Evolutionary conservation across 2,329 filamentous ascomycete species (phyloP).

Genomic region (Colletotrichum chrysophilum): DNA sequence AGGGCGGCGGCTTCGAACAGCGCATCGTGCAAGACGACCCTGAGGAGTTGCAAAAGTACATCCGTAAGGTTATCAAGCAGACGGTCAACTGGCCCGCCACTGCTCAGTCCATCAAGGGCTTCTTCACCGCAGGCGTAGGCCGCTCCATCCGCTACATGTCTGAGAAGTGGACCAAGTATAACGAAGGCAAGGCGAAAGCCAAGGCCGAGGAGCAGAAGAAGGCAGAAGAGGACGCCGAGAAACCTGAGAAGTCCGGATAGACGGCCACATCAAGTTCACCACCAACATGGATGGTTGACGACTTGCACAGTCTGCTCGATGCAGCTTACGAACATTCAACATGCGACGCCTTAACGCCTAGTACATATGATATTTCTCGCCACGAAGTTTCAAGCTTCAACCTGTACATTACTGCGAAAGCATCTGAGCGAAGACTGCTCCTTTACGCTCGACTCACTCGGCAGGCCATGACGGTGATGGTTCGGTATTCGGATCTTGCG

Average conservation of each 20-base stretch:
- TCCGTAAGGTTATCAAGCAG: conserved; percentile 79
- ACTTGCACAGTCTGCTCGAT: neutral
- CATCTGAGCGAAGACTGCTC: neutral
- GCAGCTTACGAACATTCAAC: neutral
- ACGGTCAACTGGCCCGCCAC: conserved; percentile 94
- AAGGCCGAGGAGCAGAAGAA: conserved; percentile 28
- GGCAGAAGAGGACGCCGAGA: neutral
- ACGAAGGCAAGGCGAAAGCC: conserved; percentile 43
- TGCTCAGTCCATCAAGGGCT: conserved; percentile 83
- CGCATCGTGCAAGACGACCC: conserved; percentile 77
- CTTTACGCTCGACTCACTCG: neutral
- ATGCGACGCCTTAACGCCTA: neutral
- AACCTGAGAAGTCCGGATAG: neutral
- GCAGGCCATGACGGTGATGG: neutral
- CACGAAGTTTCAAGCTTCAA: neutral
- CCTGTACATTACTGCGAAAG: neutral
- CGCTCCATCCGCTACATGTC: conserved; percentile 77
- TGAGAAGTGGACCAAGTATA: conserved; percentile 79
- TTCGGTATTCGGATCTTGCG: neutral
- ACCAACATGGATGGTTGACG: neutral
- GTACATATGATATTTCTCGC: neutral
- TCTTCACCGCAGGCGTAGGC: conserved; percentile 76
- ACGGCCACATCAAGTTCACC: neutral
- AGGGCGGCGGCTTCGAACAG: conserved; percentile 85
- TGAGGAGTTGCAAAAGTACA: conserved; percentile 70